A percentile compares a stretch with the other conserved stretches of the same genome.
Evolutionary conservation across 2,329 filamentous ascomycete genomes (phyloP).

Genomic region (Cladosporium colombiae): DNA sequence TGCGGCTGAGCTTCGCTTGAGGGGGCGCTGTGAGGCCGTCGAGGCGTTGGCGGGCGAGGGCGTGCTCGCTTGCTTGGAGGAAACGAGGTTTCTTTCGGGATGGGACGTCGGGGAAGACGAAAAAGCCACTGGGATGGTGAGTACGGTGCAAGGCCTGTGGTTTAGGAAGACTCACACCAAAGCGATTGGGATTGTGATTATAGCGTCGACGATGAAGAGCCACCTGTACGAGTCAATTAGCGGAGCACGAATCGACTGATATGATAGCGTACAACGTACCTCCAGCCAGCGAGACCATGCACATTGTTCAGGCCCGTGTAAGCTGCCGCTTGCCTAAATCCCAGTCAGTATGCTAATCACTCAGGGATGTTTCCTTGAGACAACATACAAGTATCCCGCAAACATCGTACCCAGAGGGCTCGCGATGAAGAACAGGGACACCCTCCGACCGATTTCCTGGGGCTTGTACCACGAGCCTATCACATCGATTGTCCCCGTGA

Average conservation of each 20-base stretch:
- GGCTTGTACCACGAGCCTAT: slow-evolving; percentile 63
- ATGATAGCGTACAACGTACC: background rate
- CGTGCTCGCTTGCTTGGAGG: slow-evolving; percentile 38
- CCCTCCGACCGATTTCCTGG: slow-evolving; percentile 61
- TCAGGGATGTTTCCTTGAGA: slow-evolving; percentile 28
- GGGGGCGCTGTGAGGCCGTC: background rate
- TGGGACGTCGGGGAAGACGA: slow-evolving; percentile 56
- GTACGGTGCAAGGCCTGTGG: background rate
- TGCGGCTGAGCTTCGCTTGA: background rate
- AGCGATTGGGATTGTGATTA: slow-evolving; percentile 59
- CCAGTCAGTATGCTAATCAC: slow-evolving; percentile 36
- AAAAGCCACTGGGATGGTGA: slow-evolving; percentile 43
- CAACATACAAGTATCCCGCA: slow-evolving; percentile 62
- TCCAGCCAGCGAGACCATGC: background rate
- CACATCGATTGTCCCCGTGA: slow-evolving; percentile 56
- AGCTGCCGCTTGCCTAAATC: background rate
- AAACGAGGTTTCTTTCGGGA: slow-evolving; percentile 54
- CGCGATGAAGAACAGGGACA: slow-evolving; percentile 61
- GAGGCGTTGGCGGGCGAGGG: background rate
- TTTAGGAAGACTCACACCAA: slow-evolving; percentile 28
- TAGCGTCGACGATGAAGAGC: slow-evolving; percentile 60
- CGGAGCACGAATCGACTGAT: too few species aligned
- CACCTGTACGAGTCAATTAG: slow-evolving; percentile 41
- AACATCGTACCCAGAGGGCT: slow-evolving; percentile 63
- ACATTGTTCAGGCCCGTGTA: background rate